Conservation (phyloP, 1,284 basidiomycete species). For the Trametes versicolor region DNA sequence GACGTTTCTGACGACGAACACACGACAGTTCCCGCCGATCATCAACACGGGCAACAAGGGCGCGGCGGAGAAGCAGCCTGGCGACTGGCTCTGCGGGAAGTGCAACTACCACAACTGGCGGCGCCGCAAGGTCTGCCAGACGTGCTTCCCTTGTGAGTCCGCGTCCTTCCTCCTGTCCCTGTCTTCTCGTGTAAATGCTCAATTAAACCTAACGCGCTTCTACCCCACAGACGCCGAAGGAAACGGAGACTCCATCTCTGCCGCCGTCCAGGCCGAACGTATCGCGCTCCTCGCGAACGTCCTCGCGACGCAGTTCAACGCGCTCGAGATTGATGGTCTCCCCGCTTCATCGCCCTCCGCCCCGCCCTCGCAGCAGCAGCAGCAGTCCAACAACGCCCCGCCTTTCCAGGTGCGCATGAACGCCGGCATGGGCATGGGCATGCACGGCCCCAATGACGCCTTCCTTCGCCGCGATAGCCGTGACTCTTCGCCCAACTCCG, state of each 20-base stretch:
- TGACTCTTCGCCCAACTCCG: conserved; percentile 20
- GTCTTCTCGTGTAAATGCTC: no score
- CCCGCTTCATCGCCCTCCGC: conserved; percentile 5
- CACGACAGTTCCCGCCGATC: conserved; percentile 77
- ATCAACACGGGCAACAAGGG: conserved; percentile 90
- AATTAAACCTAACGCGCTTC: conserved; percentile 2
- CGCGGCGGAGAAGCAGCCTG: conserved; percentile 86
- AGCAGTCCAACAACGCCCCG: conserved; percentile 19
- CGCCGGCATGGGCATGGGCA: conserved; percentile 3
- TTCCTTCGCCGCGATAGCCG: conserved; percentile 13
- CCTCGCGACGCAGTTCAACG: conserved; percentile 60
- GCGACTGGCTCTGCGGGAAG: conserved; percentile 89
- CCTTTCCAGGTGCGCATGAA: conserved; percentile 23
- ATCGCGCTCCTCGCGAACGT: conserved; percentile 79
- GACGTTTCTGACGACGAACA: neutral
- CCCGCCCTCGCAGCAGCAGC: conserved; percentile 14
- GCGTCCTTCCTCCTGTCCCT: conserved; percentile 10
- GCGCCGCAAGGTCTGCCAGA: conserved; percentile 87
- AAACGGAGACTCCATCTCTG: conserved; percentile 84
- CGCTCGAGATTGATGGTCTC: conserved; percentile 25
- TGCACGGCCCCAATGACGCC: neutral
- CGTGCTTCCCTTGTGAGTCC: conserved; percentile 81
- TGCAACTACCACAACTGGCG: conserved; percentile 91
- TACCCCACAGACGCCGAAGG: conserved; percentile 74
- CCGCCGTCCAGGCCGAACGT: conserved; percentile 83